phyloP scores from a whole-genome alignment of 352 stramenopile genomes.

The Aphanomyces stellatus region DNA sequence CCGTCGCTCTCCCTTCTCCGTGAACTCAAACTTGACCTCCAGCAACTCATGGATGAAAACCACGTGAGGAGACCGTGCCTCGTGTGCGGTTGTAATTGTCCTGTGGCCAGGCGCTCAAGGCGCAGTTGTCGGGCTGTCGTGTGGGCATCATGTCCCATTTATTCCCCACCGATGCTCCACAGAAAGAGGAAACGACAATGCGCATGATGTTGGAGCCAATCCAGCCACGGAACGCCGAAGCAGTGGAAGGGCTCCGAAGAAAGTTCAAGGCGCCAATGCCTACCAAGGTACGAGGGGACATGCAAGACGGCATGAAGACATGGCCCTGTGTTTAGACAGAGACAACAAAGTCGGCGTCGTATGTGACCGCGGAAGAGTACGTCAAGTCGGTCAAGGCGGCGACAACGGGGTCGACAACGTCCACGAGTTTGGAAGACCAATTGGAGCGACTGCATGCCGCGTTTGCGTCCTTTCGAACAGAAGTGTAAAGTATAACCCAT shows the following conservation, averaged over 20 bases:
- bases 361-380: conserved; percentile 6
- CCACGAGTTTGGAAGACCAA: conserved; percentile 8
- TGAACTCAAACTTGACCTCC: background rate
- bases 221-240: background rate
- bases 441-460: conserved; percentile 3
- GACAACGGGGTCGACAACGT: too few species aligned
- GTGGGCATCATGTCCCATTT: background rate
- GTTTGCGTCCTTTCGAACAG: conserved; percentile 19
- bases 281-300: too few species aligned
- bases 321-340: too few species aligned
- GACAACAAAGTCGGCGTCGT: too few species aligned
- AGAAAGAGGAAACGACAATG: background rate
- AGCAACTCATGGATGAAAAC: conserved; percentile 15
- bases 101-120: conserved; percentile 1
- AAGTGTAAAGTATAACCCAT: conserved; percentile 16
- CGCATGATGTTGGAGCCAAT: too few species aligned
- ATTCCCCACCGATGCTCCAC: background rate
- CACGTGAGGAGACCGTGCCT: background rate
- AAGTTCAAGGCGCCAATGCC: background rate
- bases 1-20: conserved; percentile 13
- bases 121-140: background rate
- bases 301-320: too few species aligned
- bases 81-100: background rate
- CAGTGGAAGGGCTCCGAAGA: background rate
- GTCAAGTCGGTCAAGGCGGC: background rate